Evolutionary conservation across 2,329 filamentous ascomycete genomes (phyloP), one percentile per base, ranked within the genome.

Genomic region (Aspergillus brunneoviolaceus): DNA sequence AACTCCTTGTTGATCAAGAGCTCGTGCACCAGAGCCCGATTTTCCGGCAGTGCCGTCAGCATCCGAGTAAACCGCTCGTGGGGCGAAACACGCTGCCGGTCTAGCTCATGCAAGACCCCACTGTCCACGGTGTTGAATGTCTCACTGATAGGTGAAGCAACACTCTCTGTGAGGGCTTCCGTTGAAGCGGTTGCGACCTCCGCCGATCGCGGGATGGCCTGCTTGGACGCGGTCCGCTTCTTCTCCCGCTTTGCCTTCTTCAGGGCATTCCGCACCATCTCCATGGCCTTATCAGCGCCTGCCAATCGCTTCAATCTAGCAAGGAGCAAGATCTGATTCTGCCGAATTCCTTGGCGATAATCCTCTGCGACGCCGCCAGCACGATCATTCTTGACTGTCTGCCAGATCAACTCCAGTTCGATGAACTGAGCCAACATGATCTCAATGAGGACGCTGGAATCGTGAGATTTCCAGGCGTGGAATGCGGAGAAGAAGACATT

Each of bases 381-480:
- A 25, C 77, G 83, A 57, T 87, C 85, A 63, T 87, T 81, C 68
- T 88, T 88, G 60, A 88, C 86, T 2, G 84, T 86, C 71, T 88
- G 86, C 84, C 86, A 87, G 16, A 89, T 89, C 19, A 85, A 80
- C 67, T 89, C 86, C 19, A 89, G 76, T 68, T 87, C 86, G 47
- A 87, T 84, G 66, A 88, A 89, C 27, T 86, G 86, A 10, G 84
- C 85, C 19, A 89, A 78, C 86, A 89, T 88, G 45, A 86, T 86
- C 64, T 88, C 85, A 60, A 88, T 81, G 50, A 89, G 72, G 2
- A 86, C 82, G 16, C 81, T 84, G 0, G 85, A 85, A 66, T 89
- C 86, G 63, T 86, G 83, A 12, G 85, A 79, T 69, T 87, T 86
- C 86, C 86, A 89, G 4, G 86, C 85, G 60, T 85, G 82, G 67